These are phyloP conservation scores for Pisolithus marmoratus DNA, from an alignment of 768 basidiomycete species.

Conservation along the genomic window DNA sequence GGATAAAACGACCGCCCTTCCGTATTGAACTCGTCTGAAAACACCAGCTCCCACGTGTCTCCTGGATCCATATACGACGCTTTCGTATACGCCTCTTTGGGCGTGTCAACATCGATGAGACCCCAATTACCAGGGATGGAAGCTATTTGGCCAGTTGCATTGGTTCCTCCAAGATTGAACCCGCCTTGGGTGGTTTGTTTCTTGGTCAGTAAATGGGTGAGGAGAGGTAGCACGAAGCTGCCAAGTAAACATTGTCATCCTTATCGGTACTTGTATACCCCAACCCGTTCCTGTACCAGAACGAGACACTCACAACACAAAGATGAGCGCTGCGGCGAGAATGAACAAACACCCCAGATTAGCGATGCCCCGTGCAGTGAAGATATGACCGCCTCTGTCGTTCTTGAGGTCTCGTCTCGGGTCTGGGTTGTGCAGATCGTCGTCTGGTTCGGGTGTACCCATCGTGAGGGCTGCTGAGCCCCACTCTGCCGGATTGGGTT, in stretches of 20 bases:
- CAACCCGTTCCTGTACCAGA: no score
- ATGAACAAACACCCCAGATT: constrained; percentile 65
- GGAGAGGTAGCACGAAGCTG: constrained; percentile 40
- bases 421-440: constrained; percentile 61
- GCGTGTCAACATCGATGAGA: constrained; percentile 53
- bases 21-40: constrained; percentile 77
- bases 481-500: constrained; percentile 41
- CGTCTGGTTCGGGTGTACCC: constrained; percentile 51
- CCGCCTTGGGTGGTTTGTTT: constrained; percentile 41
- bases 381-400: constrained; percentile 54
- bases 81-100: constrained; percentile 37
- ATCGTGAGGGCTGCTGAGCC: constrained; percentile 42
- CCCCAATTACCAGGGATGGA: constrained; percentile 37
- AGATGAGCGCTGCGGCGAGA: constrained; percentile 42
- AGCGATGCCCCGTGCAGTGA: constrained; percentile 54
- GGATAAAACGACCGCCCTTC: constrained; percentile 69
- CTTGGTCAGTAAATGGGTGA: constrained; percentile 39
- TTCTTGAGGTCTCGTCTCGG: constrained; percentile 46
- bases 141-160: constrained; percentile 64
- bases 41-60: constrained; percentile 48
- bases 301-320: constrained; percentile 47
- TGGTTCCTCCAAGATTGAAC: constrained; percentile 73
- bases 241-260: no score
- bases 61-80: constrained; percentile 31
- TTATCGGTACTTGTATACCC: no score